phyloP scores from a whole-genome alignment of 2,329 filamentous ascomycete species.

The Rhynchosporium secalis region DNA sequence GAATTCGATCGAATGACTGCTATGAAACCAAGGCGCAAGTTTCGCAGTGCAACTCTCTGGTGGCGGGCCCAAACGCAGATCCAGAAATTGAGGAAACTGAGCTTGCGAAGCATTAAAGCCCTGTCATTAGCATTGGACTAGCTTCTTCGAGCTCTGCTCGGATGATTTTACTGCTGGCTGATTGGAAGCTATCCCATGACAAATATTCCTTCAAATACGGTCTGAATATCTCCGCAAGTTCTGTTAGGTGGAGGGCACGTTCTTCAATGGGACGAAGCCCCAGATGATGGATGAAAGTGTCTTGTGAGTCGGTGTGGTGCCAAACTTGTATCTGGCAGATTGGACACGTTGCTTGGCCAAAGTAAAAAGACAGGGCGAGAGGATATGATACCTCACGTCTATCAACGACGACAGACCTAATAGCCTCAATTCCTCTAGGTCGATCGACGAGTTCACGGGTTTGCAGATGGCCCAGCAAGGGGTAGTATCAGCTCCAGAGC shows the following conservation, averaged over 20 bases:
- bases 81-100: too few relatives aligned
- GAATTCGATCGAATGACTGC: too few relatives aligned
- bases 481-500: neutral
- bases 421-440: slow-evolving; percentile 14
- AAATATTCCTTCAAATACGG: neutral
- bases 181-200: neutral
- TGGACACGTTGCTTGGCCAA: neutral
- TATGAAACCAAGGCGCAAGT: too few relatives aligned
- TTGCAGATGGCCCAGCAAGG: neutral
- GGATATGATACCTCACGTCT: too few relatives aligned
- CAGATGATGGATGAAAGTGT: too few relatives aligned
- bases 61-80: too few relatives aligned
- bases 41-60: too few relatives aligned
- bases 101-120: neutral
- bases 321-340: neutral
- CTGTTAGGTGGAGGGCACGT: neutral
- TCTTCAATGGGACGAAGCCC: neutral
- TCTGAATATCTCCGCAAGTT: slow-evolving; percentile 6
- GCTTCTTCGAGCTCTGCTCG: neutral
- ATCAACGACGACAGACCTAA: neutral
- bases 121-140: neutral
- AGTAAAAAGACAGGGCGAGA: too few relatives aligned
- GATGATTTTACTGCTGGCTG: neutral
- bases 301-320: too few relatives aligned
- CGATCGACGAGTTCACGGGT: slow-evolving; percentile 18